Percentiles rank a stretch among this genome's conserved stretches.
phyloP scores from a whole-genome alignment of 805 yeast species.

The Debaryomyces prosopidis region DNA sequence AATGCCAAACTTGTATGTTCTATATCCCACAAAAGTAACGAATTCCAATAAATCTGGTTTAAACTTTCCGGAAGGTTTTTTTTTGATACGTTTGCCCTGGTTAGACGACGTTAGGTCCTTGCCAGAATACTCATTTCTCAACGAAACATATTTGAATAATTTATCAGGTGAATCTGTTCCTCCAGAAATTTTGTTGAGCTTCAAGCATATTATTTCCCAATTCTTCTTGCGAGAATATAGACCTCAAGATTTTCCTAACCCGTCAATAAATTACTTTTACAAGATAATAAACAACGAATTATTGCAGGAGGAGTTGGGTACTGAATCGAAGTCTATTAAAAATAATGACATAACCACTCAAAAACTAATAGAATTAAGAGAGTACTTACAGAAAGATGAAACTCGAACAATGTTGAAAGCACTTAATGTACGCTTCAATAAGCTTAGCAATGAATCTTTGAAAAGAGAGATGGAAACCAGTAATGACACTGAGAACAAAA shows the following conservation, averaged over 20 bases:
- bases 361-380: conserved; percentile 13
- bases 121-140: conserved; percentile 40
- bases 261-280: conserved; percentile 67
- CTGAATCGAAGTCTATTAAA: conserved; percentile 11
- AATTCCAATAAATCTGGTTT: conserved; percentile 18
- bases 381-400: conserved; percentile 1
- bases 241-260: conserved; percentile 63
- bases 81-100: conserved; percentile 68
- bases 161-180: conserved; percentile 4
- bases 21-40: conserved; percentile 52
- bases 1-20: conserved; percentile 56
- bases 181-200: conserved; percentile 15
- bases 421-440: neutral
- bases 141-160: conserved; percentile 8
- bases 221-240: conserved; percentile 49
- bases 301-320: conserved; percentile 44
- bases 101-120: conserved; percentile 69
- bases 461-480: neutral
- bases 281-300: conserved; percentile 63
- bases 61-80: conserved; percentile 70
- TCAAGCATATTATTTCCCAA: conserved; percentile 30
- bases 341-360: conserved; percentile 21
- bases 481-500: neutral
- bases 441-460: neutral
- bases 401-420: neutral